Evolutionary conservation across 1,284 basidiomycete species (phyloP), one percentile per base, ranked within the genome.

Genomic region (Fistulinella cinereoalba): DNA sequence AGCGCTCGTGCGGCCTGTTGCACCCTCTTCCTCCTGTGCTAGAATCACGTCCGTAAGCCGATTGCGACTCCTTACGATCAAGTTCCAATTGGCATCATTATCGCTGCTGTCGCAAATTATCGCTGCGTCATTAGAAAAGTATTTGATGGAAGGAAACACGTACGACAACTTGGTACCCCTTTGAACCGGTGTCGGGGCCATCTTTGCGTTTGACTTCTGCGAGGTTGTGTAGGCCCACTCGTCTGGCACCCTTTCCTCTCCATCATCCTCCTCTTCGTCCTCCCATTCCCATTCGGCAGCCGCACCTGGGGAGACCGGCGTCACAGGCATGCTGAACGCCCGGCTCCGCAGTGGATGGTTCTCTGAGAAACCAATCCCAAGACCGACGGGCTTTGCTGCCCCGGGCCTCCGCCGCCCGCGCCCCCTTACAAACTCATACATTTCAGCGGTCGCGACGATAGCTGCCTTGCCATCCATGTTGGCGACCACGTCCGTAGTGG

Each of bases 351-450:
- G 33, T 9, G 55, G 50, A 25, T 64, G 57, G 18, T 43, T 49
- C 32, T 55, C 58, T 8, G 60, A 61, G 37, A 61, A 55, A 7
- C 64, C 60, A 18, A 62, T 51, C 27, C 60, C 64, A 7, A 62
- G 49, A 19, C 63, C 60, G 28, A 64, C 25, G 9, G 41, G 58
- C 13, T 43, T 48, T 21, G 24, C 36, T 2, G 13, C 36, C 9
- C 15, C 29, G 29, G 29, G 29, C 12, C 6, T 32, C n/a, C 13
- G 15, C 19, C 16, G 9, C 10, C 18, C 31, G 33, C 15, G 18
- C 28, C 40, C 36, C 16, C n/a, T 39, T 42, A 40, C 49, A 16
- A 56, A 42, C 29, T 58, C 56, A 11, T 53, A 51, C 1, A 15
- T 44, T 38, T 58, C 49, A 18, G 12, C 16, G 15, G 32, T 15